Percentiles rank a stretch among this genome's conserved stretches.
Conservation (phyloP, 75 land plant species). For the Sequoia sempervirens region DNA sequence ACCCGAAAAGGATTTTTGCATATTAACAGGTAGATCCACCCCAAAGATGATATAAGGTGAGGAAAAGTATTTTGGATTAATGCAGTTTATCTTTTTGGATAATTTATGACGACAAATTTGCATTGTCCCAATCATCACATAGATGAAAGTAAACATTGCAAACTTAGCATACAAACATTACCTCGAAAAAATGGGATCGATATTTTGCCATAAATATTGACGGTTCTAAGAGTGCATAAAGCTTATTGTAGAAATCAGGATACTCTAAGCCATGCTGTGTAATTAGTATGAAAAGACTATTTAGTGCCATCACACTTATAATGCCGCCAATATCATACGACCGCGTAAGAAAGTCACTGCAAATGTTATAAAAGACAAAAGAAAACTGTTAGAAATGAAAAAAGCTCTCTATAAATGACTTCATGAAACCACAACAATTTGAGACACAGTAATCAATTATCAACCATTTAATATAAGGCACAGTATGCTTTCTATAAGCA, state of each 20-base stretch:
- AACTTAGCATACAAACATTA: conserved; percentile 11
- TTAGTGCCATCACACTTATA: conserved; percentile 93
- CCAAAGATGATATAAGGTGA: background rate
- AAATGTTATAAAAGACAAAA: conserved; percentile 7
- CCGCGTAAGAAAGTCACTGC: conserved; percentile 94
- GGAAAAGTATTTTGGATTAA: background rate
- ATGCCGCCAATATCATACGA: conserved; percentile 95
- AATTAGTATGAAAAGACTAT: conserved; percentile 86
- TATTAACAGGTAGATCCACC: background rate
- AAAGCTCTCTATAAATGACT: background rate
- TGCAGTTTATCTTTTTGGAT: background rate
- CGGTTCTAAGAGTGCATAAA: conserved; percentile 81
- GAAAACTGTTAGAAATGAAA: background rate
- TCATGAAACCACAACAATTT: background rate
- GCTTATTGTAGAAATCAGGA: conserved; percentile 90
- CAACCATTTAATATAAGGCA: background rate
- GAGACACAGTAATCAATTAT: background rate
- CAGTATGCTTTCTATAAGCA: background rate
- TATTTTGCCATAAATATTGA: conserved; percentile 88
- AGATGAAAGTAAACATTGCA: background rate
- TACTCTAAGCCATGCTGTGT: conserved; percentile 93
- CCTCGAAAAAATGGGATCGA: conserved; percentile 92
- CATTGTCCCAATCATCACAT: background rate
- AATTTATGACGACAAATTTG: background rate
- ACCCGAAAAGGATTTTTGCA: background rate